phyloP scores from a whole-genome alignment of 2,329 filamentous ascomycete genomes.

The Aureobasidium sp. region DNA sequence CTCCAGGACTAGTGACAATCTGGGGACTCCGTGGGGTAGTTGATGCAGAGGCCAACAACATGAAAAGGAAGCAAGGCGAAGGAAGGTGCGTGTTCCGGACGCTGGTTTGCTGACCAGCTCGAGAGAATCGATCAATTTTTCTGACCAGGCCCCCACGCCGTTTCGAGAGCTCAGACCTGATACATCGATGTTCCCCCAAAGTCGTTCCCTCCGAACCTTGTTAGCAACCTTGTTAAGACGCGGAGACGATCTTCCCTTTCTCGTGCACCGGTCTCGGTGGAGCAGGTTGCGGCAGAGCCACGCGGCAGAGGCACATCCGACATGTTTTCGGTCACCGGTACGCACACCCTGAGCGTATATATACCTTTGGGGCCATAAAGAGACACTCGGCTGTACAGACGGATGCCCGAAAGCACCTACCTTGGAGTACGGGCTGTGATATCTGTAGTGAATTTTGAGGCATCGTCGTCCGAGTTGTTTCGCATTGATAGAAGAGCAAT shows the following conservation, averaged over 20 bases:
- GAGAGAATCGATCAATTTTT: not conserved
- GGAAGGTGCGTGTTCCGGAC: not conserved
- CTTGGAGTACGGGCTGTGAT: too few relatives aligned
- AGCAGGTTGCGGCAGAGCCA: not conserved
- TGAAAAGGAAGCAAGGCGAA: not conserved
- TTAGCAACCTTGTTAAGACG: not conserved
- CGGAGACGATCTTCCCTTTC: not conserved
- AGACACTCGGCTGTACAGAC: not conserved
- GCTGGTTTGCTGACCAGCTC: not conserved
- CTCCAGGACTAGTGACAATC: not conserved
- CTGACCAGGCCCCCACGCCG: not conserved
- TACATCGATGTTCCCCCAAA: not conserved
- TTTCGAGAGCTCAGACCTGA: not conserved
- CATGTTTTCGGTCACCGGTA: not conserved
- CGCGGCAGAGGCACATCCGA: not conserved
- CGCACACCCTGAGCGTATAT: not conserved
- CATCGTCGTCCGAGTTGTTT: not conserved
- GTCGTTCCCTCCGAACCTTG: not conserved
- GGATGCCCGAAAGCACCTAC: too few relatives aligned
- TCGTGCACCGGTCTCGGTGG: not conserved
- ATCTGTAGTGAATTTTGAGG: not conserved
- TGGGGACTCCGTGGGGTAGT: constrained; percentile 8
- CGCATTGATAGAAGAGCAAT: not conserved
- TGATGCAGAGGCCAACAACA: not conserved
- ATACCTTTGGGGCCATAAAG: not conserved